Conservation (phyloP, 1,284 basidiomycete species). For the Sphagnurus paluster region DNA sequence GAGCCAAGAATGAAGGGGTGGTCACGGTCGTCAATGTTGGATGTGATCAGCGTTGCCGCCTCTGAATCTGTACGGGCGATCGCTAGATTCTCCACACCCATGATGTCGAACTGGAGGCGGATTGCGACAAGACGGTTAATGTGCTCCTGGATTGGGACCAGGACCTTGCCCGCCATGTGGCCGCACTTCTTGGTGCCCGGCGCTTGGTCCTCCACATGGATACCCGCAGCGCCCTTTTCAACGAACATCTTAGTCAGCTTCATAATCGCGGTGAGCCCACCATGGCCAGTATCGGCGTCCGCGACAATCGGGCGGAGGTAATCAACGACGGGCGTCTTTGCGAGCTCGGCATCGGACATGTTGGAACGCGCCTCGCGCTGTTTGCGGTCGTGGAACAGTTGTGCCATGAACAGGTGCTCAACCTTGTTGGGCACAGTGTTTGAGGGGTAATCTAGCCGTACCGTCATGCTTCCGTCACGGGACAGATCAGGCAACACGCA, state of each 20-base stretch:
- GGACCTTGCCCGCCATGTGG: constrained; percentile 82
- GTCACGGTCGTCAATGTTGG: constrained; percentile 96
- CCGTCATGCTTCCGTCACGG: constrained; percentile 9
- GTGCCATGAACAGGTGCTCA: constrained; percentile 85
- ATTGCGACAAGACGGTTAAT: constrained; percentile 78
- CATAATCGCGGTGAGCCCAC: constrained; percentile 79
- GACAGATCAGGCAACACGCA: constrained; percentile 30
- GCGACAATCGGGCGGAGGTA: constrained; percentile 77
- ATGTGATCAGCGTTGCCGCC: constrained; percentile 94
- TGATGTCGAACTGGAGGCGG: constrained; percentile 63
- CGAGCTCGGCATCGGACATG: constrained; percentile 75
- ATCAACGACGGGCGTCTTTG: constrained; percentile 60
- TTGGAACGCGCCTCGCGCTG: constrained; percentile 76
- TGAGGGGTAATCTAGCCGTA: constrained; percentile 77
- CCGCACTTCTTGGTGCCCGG: constrained; percentile 87
- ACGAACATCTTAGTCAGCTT: constrained; percentile 82
- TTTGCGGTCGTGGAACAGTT: constrained; percentile 87
- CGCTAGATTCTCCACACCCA: constrained; percentile 68
- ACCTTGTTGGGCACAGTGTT: constrained; percentile 95
- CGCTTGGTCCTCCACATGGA: constrained; percentile 85
- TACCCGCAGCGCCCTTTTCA: constrained; percentile 78
- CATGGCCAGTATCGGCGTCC: constrained; percentile 85
- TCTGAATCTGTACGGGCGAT: constrained; percentile 86
- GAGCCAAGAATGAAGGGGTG: constrained; percentile 95
- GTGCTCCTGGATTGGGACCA: constrained; percentile 79